Evolutionary conservation across 2,329 filamentous ascomycete species (phyloP).

Genomic region (Calonectria fujianensis): DNA sequence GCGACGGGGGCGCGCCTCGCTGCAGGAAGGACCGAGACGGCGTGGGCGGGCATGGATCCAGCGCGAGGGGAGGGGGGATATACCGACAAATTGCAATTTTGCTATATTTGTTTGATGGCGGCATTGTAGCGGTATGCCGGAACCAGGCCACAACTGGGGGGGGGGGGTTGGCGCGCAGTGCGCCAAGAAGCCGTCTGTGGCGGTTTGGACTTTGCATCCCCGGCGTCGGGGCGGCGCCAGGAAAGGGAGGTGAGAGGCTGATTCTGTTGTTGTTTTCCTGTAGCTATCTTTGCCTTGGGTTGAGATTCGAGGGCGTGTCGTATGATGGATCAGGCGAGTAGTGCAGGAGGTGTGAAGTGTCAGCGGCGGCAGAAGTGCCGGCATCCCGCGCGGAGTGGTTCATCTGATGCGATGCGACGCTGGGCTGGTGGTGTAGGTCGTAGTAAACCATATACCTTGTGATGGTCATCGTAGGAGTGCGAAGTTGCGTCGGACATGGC

Average conservation of each 20-base stretch:
- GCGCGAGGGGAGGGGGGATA: neutral
- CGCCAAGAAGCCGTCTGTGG: neutral
- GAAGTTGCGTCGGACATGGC: neutral
- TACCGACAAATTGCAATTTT: slow-evolving; percentile 14
- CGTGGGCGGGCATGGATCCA: slow-evolving; percentile 2
- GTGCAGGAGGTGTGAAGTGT: slow-evolving; percentile 8
- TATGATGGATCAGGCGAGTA: slow-evolving; percentile 37
- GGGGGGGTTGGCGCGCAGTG: neutral
- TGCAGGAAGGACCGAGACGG: neutral
- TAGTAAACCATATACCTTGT: neutral
- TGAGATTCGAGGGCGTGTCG: slow-evolving; percentile 23
- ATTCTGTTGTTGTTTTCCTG: neutral
- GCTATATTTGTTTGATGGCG: neutral
- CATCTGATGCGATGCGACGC: slow-evolving; percentile 29
- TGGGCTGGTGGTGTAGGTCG: slow-evolving; percentile 7
- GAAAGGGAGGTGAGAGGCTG: slow-evolving; percentile 7
- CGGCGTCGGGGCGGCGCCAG: neutral
- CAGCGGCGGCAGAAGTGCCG: slow-evolving; percentile 38
- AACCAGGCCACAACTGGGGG: slow-evolving; percentile 5
- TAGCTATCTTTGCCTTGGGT: neutral
- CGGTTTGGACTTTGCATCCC: neutral
- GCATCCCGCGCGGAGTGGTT: slow-evolving; percentile 21
- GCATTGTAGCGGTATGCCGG: slow-evolving; percentile 16
- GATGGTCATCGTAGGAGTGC: slow-evolving; percentile 4
- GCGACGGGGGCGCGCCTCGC: neutral